Evolutionary conservation across 192 early-diverging fungal species (phyloP), one percentile per base, ranked within the genome.

Genomic region (Backusella luteola): DNA sequence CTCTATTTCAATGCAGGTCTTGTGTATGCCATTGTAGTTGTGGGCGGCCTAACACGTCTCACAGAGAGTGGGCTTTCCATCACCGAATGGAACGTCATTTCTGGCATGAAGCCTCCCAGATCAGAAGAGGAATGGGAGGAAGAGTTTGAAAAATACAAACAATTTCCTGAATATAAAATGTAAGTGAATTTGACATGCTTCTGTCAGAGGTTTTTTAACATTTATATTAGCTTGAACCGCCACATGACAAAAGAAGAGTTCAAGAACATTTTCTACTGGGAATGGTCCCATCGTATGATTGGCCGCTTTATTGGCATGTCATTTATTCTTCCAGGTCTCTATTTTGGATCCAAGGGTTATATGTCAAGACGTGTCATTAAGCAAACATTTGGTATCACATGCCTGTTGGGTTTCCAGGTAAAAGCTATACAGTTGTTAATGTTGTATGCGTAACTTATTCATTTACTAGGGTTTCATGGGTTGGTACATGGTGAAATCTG

Each of bases 81-180:
- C 76, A 91, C 92, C 42, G 98, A 99, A 79, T 99, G 98, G 98
- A 96, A 96, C 39, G 81, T 96, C 66, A 96, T 99, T 77, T 92
- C 90, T 38, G 98, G 98, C 8, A 95, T 97, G 88, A 92, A 92
- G 80, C 95, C 94, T 68, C 98, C 98, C 6, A 81, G 91, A 38
- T 92, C 90, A 42, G 87, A 96, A 67, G 82, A 85, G 29, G 94
- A 96, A 71, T 99, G 98, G 98, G 85, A 91, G 69, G 89, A 87
- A 56, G 98, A 99, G 88, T 98, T 98, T 89, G 91, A 93, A 82
- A 99, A 98, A 85, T 99, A 99, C 90, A 97, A 99, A 81, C 93
- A 94, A 87, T 97, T 93, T 74, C 98, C 98, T 34, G 98, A 99
- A 85, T 99, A 96, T 84, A 96, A 96, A 83, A 86, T 94, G 91